Evolutionary conservation across 306 rosid species (phyloP), one percentile per base, ranked within the genome.

Genomic region (Citrullus amarus): DNA sequence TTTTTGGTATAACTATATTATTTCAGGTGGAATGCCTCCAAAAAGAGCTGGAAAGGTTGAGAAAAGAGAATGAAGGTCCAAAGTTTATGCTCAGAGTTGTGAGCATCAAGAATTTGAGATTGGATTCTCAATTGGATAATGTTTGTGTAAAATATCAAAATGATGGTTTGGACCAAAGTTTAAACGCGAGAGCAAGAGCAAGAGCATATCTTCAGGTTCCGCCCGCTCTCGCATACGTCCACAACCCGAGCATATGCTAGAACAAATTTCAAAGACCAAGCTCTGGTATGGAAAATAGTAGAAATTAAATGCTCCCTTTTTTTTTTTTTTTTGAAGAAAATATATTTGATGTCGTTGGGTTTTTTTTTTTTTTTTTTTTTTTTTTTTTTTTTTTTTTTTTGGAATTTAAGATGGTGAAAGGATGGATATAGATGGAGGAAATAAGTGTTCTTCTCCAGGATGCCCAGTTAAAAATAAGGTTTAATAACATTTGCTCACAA

Each of bases 391-490:
- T 6, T 62, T 62, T 7, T 12, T 11, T 62, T 34, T 1, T 32
- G 1, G 39, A 36, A 11, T 60, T 62, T 12, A 6, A 62, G 68
- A 62, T 25, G 18, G 68, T 30, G 68, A 62, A 62, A 62, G n/a
- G 68, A 62, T 62, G 68, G 68, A 68, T 68, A 68, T 68, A 28
- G 6, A 68, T 68, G 75, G 75, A 68, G 75, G 32, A 68, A 68
- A 68, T 68, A 68, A 20, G 32, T 68, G 75, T 43, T 68, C 75
- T 68, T 28, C 51, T 39, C 75, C 14, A 8, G 53, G 32, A 36
- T 68, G 75, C 53, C 54, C 54, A 0, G 75, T 68, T 32, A 68
- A 68, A 68, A 68, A 68, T 22, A 68, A 68, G 53, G 53, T 43
- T 43, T 1, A 7, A 41, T 41, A 41, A 7, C 46, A 41, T 41